Evolutionary conservation across 1,139 yeast species (phyloP).

Genomic region (Diutina scorzettiae): DNA sequence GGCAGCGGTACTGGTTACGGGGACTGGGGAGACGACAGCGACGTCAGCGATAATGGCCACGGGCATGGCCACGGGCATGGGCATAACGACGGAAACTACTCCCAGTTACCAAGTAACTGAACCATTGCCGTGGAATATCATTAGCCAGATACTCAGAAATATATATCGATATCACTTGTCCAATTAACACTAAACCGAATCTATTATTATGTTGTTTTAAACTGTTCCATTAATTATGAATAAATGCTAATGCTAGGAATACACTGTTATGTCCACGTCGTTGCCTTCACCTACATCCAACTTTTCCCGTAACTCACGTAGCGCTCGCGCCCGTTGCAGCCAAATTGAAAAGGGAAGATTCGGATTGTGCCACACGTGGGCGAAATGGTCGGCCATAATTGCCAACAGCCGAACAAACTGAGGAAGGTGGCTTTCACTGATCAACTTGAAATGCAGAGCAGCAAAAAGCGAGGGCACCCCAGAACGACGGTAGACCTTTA

Average conservation of each 20-base stretch:
- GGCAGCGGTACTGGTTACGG: too few species aligned
- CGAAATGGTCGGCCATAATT: conserved; percentile 58
- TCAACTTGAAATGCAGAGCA: conserved; percentile 61
- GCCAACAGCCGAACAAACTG: conserved; percentile 56
- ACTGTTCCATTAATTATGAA: too few species aligned
- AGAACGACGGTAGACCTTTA: conserved; percentile 49
- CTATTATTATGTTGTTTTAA: neutral
- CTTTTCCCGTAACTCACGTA: neutral
- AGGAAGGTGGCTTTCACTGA: conserved; percentile 49
- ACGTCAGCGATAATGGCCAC: too few species aligned
- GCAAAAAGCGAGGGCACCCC: conserved; percentile 74
- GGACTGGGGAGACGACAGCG: too few species aligned
- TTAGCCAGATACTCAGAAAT: too few species aligned
- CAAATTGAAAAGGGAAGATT: conserved; percentile 4
- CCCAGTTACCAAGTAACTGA: too few species aligned
- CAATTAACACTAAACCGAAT: too few species aligned
- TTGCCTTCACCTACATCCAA: neutral
- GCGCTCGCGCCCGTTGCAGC: conserved; percentile 5
- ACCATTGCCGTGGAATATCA: too few species aligned
- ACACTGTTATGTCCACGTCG: neutral
- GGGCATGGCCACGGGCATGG: too few species aligned
- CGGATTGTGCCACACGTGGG: conserved; percentile 53
- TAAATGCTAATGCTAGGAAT: neutral
- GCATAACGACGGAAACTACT: too few species aligned
- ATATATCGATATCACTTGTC: too few species aligned